Evolutionary conservation across 495 filamentous ascomycete species (phyloP), one percentile per base, ranked within the genome.

Genomic region (Tuber umbilicatum): DNA sequence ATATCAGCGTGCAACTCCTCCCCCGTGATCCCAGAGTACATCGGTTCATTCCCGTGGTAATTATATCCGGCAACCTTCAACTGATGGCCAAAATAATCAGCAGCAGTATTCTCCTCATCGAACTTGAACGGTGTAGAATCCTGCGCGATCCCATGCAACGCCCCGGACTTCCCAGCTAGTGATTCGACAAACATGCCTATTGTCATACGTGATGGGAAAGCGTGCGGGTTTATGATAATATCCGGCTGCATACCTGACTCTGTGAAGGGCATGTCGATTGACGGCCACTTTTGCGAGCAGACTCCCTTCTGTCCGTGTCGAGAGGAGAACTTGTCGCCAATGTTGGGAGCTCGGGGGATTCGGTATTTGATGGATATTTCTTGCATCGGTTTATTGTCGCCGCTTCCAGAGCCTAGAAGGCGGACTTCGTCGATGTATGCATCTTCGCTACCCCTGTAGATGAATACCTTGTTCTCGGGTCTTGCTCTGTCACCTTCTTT

Each of bases 141-240:
- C 85, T 98, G 95, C 17, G 95, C 91, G 41, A 97, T 88, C 50
- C 95, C 95, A 82, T 99, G 95, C 70, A 99, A 88, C 42, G 95
- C 91, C 17, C 95, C 95, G 27, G 94, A 88, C 85, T 99, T 99
- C 43, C 95, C 95, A 37, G 95, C 95, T 75, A 99, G 88, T 10
- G 94, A 97, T 85, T 99, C 95, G 79, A 99, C 90, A 86, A 99
- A 97, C 91, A 98, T 97, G 83, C 95, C 95, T 83, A 99, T 99
- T 38, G 95, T 99, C 95, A 99, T 99, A 84, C 95, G 94, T 73
- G 95, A 98, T n/a, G 95, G 95, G 88, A 99, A 99, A 84, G 95
- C 95, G 88, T 99, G 95, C 75, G 95, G 95, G 85, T 99, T 99
- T 86, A 99, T 99, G 83, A 99, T 99, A 80, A 97, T 86, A 83